phyloP scores from a whole-genome alignment of 2,329 filamentous ascomycete species.

The Laburnicola sp. region DNA sequence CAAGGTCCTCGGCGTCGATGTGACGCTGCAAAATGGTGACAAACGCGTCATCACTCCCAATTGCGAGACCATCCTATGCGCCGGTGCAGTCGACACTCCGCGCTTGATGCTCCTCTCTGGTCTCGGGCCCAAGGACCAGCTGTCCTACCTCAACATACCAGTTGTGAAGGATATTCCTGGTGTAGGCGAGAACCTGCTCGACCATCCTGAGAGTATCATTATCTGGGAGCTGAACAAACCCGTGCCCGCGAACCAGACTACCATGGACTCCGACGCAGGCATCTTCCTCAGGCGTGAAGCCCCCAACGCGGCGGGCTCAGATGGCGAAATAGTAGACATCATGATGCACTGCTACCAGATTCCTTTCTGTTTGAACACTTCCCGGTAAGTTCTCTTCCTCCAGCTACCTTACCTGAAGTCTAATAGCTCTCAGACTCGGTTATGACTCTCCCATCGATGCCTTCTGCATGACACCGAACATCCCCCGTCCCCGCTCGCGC shows the following conservation, averaged over 20 bases:
- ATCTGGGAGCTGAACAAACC: constrained; percentile 80
- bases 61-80: constrained; percentile 77
- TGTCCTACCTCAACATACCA: constrained; percentile 52
- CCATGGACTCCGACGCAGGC: constrained; percentile 87
- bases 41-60: constrained; percentile 62
- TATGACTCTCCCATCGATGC: constrained; percentile 73
- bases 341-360: constrained; percentile 99
- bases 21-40: constrained; percentile 65
- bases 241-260: constrained; percentile 77
- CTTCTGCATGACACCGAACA: constrained; percentile 94
- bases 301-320: constrained; percentile 67
- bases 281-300: constrained; percentile 82
- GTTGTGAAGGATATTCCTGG: constrained; percentile 63
- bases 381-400: constrained; percentile 51
- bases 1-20: constrained; percentile 71
- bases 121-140: constrained; percentile 54
- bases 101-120: constrained; percentile 62
- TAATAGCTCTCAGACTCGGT: constrained; percentile 58
- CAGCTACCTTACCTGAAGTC: neutral
- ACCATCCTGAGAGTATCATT: constrained; percentile 68
- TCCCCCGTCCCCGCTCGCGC: constrained; percentile 77
- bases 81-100: constrained; percentile 80
- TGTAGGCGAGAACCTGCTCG: constrained; percentile 66
- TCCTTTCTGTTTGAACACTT: constrained; percentile 85
- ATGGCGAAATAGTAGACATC: constrained; percentile 77